Evolutionary conservation across 2,329 filamentous ascomycete genomes (phyloP).

Genomic region (Microsporum ferrugineum): DNA sequence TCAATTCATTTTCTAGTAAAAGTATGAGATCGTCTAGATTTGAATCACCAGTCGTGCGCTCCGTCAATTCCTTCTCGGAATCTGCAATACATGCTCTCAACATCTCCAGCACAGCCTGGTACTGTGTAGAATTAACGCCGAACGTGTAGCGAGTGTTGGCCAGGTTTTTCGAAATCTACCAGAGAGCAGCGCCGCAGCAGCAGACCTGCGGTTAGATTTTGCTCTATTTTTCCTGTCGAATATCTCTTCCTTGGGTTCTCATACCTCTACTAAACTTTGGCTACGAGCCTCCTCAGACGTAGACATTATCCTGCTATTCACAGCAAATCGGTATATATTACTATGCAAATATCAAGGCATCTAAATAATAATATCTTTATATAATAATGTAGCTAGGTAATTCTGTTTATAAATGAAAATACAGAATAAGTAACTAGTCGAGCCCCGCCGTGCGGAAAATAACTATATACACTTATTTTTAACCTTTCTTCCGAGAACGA

Average conservation of each 20-base stretch:
- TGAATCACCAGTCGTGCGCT: background rate
- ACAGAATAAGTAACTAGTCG: too few relatives aligned
- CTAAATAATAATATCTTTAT: too few relatives aligned
- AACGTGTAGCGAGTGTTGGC: conserved; percentile 32
- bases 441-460: too few relatives aligned
- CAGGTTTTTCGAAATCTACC: conserved; percentile 33
- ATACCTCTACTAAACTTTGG: background rate
- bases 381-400: too few relatives aligned
- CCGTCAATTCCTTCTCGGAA: conserved; percentile 15
- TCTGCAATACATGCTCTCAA: conserved; percentile 25
- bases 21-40: conserved; percentile 5
- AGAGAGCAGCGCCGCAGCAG: background rate
- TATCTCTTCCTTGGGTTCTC: background rate
- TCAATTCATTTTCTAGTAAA: conserved; percentile 9
- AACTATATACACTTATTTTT: too few relatives aligned
- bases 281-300: background rate
- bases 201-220: background rate
- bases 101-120: conserved; percentile 27
- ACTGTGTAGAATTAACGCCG: conserved; percentile 28
- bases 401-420: too few relatives aligned
- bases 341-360: too few relatives aligned
- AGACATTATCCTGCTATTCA: background rate
- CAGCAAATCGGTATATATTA: too few relatives aligned
- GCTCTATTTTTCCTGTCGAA: background rate
- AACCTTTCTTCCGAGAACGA: background rate